Evolutionary conservation across 768 basidiomycete species (phyloP), one percentile per base, ranked within the genome.

Genomic region (Amyloporia xantha): DNA sequence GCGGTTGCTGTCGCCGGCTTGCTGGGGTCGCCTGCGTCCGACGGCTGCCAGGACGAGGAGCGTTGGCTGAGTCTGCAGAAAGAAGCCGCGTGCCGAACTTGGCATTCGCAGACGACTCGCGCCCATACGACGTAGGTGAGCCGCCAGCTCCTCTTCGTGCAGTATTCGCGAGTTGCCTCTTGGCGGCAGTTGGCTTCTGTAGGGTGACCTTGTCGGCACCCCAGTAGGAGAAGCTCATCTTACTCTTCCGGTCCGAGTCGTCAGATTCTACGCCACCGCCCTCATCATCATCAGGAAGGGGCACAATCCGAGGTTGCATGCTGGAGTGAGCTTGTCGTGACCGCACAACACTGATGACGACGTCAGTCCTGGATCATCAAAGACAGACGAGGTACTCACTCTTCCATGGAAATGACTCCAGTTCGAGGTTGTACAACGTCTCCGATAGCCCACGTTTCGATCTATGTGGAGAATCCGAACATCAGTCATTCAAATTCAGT

Each of bases 171-270:
- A 53, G 20, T n/a, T 62, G 54, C 21, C 65, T 64, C 48, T 65
- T 65, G 30, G 66, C 66, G 61, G 83, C 85, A 58, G 82, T 63
- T 2, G 89, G 86, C 57, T 86, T 86, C 63, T 90, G 86, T 19
- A 92, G 78, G 1, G 90, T 92, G 59, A 92, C 77, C 67, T 90
- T 90, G 70, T 92, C 90, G 26, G 90, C 90, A 21, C 90, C 89
- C 88, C 89, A 91, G 62, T 91, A 93, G 4, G 88, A 91, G 68
- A 91, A 91, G 70, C 86, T 88, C 90, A 91, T 91, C 66, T 91
- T 91, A 72, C 84, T 88, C 71, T 90, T 87, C 69, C 83, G 79
- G 64, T 91, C 89, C 10, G 87, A 91, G 58, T 91, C 86, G 56
- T 88, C 86, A 3, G 89, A 90, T 24, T 89, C 86, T 61, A 59